Base-by-base conservation (phyloP, 495 filamentous ascomycete species). In the Hamigera avellanea region DNA sequence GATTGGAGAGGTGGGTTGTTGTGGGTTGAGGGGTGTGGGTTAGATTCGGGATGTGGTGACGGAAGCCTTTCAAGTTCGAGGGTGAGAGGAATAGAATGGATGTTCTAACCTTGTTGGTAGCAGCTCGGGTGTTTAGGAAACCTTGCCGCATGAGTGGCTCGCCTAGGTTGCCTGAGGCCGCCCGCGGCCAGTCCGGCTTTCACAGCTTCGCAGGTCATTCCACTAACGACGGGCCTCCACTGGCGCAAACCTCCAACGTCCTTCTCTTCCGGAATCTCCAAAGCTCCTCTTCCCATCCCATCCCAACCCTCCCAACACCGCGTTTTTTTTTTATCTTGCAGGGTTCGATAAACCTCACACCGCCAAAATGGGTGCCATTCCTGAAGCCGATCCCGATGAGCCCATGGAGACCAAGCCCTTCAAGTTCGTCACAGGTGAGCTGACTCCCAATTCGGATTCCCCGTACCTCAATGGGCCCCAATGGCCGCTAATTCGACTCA, bases 401-500 rank as follows among this genome's bases (percentile, higher is more conserved):
- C 81, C 81, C 61, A 77, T 83, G 35, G 65, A 63, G 64, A 95
- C 87, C 63, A 99, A 93, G 78, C 91, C 91, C 64, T 99, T 99
- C 82, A 99, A 99, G 81, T 96, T 95, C 69, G 91, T 96, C 47
- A 96, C 91, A 67, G 91, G 89, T 94, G 78, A 70, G 85, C 52
- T 33, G 30, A 56, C 40, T 43, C 40, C 23, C 48, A 50, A 56
- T 49, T 26, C 39, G 40, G 32, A 43, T 52, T 39, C 17, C 37
- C 27, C 40, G 19, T 25, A 43, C 43, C 44, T 43, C 33, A 43
- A 41, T 46, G 49, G n/a, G 41, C 40, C 37, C n/a, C 43, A 43
- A 41, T 47, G 35, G 40, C 48, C 61, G 57, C 63, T 26, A 26
- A 23, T 37, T n/a, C 36, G 32, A 47, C 43, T 56, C 62, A 65